Percentiles rank a stretch among this genome's conserved stretches.
These are phyloP conservation scores for Fusarium caatingaense DNA, from an alignment of 2,329 filamentous ascomycete species.

Conservation along the genomic window DNA sequence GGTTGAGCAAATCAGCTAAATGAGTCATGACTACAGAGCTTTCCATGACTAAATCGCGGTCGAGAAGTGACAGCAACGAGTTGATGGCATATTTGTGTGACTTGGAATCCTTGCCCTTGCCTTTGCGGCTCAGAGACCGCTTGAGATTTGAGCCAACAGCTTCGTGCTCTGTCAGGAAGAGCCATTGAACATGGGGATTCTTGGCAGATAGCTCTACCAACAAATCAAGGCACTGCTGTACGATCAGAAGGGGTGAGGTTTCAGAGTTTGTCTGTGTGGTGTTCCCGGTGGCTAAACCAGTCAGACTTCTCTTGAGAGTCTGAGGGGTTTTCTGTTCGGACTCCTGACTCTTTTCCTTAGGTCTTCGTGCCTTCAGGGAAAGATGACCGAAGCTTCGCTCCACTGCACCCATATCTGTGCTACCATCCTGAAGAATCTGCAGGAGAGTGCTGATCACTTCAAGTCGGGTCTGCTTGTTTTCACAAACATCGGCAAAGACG, in stretches of 20 bases:
- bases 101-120: constrained; percentile 87
- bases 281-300: constrained; percentile 62
- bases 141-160: constrained; percentile 78
- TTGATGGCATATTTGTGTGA: constrained; percentile 92
- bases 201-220: constrained; percentile 85
- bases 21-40: constrained; percentile 97
- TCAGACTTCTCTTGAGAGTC: constrained; percentile 78
- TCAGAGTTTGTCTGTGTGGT: constrained; percentile 76
- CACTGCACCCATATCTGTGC: constrained; percentile 89
- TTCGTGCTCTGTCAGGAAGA: constrained; percentile 96
- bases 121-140: constrained; percentile 80
- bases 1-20: constrained; percentile 85
- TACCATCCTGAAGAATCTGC: constrained; percentile 95
- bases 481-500: constrained; percentile 90
- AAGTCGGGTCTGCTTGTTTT: constrained; percentile 94
- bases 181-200: constrained; percentile 87
- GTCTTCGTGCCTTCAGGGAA: constrained; percentile 88
- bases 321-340: constrained; percentile 80
- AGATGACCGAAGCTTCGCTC: constrained; percentile 96
- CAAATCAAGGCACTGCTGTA: constrained; percentile 92
- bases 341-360: constrained; percentile 72
- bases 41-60: constrained; percentile 95
- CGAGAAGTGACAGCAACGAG: constrained; percentile 85
- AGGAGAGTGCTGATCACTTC: constrained; percentile 94
- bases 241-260: constrained; percentile 92